A percentile compares a stretch with the other conserved stretches of the same genome.
These are phyloP conservation scores for Arthonia radiata DNA, from an alignment of 495 filamentous ascomycete genomes.

Conservation along the genomic window DNA sequence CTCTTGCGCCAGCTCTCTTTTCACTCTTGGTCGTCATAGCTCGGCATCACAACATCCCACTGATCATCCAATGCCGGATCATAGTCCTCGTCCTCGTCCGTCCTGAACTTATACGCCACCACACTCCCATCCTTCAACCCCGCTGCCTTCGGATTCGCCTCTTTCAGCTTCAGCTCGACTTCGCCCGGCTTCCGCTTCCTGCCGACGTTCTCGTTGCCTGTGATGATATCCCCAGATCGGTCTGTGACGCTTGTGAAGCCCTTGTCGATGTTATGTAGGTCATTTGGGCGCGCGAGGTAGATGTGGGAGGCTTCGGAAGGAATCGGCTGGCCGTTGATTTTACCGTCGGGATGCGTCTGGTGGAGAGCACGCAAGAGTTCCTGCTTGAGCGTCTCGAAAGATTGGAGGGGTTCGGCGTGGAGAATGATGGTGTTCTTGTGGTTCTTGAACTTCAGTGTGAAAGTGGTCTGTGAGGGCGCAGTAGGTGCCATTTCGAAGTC, in stretches of 20 bases:
- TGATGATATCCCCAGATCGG: slow-evolving; percentile 1
- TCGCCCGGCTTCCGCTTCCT: slow-evolving; percentile 9
- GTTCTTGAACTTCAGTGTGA: slow-evolving; percentile 57
- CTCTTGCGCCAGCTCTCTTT: too few relatives aligned
- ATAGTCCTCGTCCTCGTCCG: slow-evolving; percentile 9
- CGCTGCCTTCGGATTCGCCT: slow-evolving; percentile 20
- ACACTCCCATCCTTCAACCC: slow-evolving; percentile 31
- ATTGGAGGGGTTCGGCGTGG: slow-evolving; percentile 32
- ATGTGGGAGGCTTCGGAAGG: slow-evolving; percentile 24
- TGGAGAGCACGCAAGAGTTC: slow-evolving; percentile 31
- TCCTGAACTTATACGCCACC: slow-evolving; percentile 44
- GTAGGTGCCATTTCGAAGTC: slow-evolving; percentile 6
- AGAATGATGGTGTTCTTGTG: slow-evolving; percentile 56
- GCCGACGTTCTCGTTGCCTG: slow-evolving; percentile 6
- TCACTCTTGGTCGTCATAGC: slow-evolving; percentile 36
- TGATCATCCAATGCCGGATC: slow-evolving; percentile 23
- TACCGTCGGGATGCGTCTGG: slow-evolving; percentile 24
- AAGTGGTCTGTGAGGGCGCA: slow-evolving; percentile 16
- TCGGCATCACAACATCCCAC: slow-evolving; percentile 42
- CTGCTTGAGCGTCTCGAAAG: slow-evolving; percentile 33
- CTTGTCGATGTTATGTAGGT: slow-evolving; percentile 27
- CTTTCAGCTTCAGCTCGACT: slow-evolving; percentile 11
- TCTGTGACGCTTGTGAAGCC: slow-evolving; percentile 28
- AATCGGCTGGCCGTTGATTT: slow-evolving; percentile 19
- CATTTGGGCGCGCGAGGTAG: slow-evolving; percentile 26